Evolutionary conservation across 345 rosid species (phyloP).

Genomic region (Jatropha curcas): DNA sequence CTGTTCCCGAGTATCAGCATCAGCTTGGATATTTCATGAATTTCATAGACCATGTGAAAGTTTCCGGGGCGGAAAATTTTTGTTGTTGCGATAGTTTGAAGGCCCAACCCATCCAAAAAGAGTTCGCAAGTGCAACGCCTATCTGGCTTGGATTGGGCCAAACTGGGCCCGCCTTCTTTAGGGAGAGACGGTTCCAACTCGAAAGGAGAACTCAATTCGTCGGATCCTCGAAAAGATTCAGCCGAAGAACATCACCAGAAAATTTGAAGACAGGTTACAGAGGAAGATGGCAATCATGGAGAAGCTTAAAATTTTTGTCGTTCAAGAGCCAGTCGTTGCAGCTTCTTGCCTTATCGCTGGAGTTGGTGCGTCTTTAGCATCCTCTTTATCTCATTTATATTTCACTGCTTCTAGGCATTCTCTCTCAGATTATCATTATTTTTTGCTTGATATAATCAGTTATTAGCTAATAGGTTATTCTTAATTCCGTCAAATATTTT

Average conservation of each 20-base stretch:
- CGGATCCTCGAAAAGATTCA: background rate
- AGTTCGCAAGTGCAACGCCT: too few relatives aligned
- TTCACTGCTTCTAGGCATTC: background rate
- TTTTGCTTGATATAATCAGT: background rate
- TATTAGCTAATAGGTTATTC: background rate
- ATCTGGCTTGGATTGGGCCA: background rate
- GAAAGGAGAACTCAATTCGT: background rate
- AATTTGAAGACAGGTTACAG: background rate
- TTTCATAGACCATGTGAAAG: too few relatives aligned
- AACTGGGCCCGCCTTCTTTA: background rate
- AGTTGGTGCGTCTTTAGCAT: slow-evolving; percentile 45
- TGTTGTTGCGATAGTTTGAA: too few relatives aligned
- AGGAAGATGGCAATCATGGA: slow-evolving; percentile 72
- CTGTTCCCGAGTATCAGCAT: too few relatives aligned
- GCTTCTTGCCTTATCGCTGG: slow-evolving; percentile 89
- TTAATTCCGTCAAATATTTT: too few relatives aligned
- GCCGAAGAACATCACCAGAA: background rate
- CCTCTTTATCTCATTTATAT: background rate
- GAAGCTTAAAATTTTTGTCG: slow-evolving; percentile 79
- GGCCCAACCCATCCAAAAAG: too few relatives aligned
- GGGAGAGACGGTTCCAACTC: background rate
- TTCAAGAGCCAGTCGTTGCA: slow-evolving; percentile 88
- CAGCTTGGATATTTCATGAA: too few relatives aligned
- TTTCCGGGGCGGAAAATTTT: too few relatives aligned
- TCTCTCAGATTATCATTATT: background rate